Base-by-base conservation (phyloP, 2,329 filamentous ascomycete genomes). In the Aspergillus pseudotamarii region DNA sequence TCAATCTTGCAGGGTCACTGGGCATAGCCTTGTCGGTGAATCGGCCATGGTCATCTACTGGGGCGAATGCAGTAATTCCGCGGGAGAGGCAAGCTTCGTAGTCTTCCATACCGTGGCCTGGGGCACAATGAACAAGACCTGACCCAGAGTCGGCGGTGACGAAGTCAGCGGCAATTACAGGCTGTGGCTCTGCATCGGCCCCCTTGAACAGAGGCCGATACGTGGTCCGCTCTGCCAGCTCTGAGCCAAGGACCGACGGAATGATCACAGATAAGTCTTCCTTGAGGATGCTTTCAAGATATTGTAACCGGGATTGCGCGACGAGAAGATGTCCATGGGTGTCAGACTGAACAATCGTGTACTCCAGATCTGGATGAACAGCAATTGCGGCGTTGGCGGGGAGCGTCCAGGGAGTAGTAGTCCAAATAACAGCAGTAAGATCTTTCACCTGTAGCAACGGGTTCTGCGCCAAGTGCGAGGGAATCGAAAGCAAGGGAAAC, bases 351-450 rank as follows among this genome's bases (percentile, higher is more conserved):
- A 96, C 81, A 23, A 96, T 78, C 4, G 84, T 83, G 75, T 98
- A 99, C 50, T 88, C 82, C 64, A 98, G 79, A 45, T 91, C 88
- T 8, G 86, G 81, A 70, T 93, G 88, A 41, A 98, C 85, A 2
- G 93, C 94, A 75, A 99, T 93, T 0, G 92, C 94, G 73, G 88
- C 88, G 75, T 99, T 99, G 2, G 94, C 94, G 0, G 95, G 94
- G 6, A 99, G 82, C 0, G 95, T 99, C 95, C 95, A 99, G 0
- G 95, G 95, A 0, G 95, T 99, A 0, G 95, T 99, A 2, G 95
- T 99, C 95, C 95, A 99, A 58, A 98, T 92, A n/a, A 95, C 85
- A n/a, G 91, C 92, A 75, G 85, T 90, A 12, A 97, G 73, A 6
- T 82, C 79, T 4, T 83, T 83, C 6, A 78, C 68, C 26, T 86